These are phyloP conservation scores for Teratosphaeria pseudoeucalypti DNA, from an alignment of 2,329 filamentous ascomycete species.

Conservation along the genomic window DNA sequence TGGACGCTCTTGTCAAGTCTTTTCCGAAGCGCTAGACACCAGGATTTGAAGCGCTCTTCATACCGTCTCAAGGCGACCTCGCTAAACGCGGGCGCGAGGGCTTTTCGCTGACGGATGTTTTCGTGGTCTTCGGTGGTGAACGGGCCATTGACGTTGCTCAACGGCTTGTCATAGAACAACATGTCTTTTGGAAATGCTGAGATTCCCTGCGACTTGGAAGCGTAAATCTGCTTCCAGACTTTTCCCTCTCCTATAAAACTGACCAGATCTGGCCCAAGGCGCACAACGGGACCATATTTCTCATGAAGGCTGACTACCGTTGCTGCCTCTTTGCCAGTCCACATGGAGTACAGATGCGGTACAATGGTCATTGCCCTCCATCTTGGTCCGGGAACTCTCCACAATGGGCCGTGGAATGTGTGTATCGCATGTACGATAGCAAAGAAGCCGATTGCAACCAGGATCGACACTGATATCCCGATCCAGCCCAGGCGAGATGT, in stretches of 20 bases:
- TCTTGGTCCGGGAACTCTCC: too few relatives aligned
- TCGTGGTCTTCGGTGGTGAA: background rate
- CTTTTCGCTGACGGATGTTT: background rate
- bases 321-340: slow-evolving; percentile 12
- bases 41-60: too few relatives aligned
- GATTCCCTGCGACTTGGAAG: slow-evolving; percentile 18
- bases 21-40: too few relatives aligned
- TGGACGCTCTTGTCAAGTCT: too few relatives aligned
- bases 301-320: slow-evolving; percentile 19
- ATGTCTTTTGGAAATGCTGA: slow-evolving; percentile 10
- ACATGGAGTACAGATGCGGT: too few relatives aligned
- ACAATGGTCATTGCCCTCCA: too few relatives aligned
- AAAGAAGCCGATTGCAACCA: too few relatives aligned
- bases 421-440: too few relatives aligned
- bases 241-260: slow-evolving; percentile 21
- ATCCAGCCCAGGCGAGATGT: too few relatives aligned
- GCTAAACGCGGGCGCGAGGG: slow-evolving; percentile 17
- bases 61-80: slow-evolving; percentile 16
- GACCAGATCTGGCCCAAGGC: slow-evolving; percentile 31
- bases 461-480: too few relatives aligned
- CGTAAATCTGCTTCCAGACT: slow-evolving; percentile 20
- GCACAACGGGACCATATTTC: slow-evolving; percentile 29
- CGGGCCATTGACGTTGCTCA: background rate
- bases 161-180: background rate
- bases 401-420: too few relatives aligned